Conservation (phyloP, 1,139 yeast species). For the Yamadazyma pseudoaaseri region DNA sequence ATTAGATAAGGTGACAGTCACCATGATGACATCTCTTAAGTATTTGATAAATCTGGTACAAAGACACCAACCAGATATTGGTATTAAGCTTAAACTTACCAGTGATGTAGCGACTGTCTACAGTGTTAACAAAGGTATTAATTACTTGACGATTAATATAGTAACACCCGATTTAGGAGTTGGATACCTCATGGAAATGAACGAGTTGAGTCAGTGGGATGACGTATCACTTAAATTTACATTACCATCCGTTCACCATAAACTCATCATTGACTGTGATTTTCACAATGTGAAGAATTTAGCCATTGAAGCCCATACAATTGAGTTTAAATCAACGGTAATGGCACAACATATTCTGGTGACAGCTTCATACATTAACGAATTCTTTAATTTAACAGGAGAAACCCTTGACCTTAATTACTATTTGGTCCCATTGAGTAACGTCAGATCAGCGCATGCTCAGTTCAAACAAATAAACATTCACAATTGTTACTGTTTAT, state of each 20-base stretch:
- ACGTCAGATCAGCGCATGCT: not conserved
- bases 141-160: not conserved
- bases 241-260: not conserved
- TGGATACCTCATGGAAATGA: not conserved
- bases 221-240: not conserved
- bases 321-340: not conserved
- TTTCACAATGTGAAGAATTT: conserved; percentile 1
- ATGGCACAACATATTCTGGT: not conserved
- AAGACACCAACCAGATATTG: not conserved
- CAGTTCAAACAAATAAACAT: not conserved
- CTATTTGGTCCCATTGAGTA: not conserved
- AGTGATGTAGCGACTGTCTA: not conserved
- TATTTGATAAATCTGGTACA: not conserved
- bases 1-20: not conserved
- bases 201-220: conserved; percentile 1
- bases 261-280: not conserved
- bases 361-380: not conserved
- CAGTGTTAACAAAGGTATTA: not conserved
- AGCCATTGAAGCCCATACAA: not conserved
- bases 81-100: not conserved
- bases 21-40: not conserved
- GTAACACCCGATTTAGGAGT: not conserved
- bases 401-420: not conserved
- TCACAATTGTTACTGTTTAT: not conserved
- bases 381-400: not conserved